Evolutionary conservation across 345 rosid genomes (phyloP), one percentile per base, ranked within the genome.

Genomic region (Populus simonii): DNA sequence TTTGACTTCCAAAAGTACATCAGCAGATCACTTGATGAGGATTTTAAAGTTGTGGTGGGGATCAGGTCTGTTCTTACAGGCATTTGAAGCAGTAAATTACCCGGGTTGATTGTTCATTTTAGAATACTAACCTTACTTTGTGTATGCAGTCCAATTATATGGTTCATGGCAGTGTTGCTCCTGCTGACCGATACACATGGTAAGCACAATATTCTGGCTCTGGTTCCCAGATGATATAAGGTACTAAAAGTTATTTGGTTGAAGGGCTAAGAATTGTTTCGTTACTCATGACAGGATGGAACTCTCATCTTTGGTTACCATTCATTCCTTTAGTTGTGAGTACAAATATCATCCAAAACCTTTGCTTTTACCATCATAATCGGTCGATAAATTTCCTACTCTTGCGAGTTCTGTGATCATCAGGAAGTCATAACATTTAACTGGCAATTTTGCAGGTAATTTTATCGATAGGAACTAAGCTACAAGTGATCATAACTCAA

Each of bases 1-100:
- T 96, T 96, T 15, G 88, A 96, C 83, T 96, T 96, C 74, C 93
- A 87, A 82, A 87, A 92, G 55, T 96, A 96, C 83, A 93, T 96
- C 66, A 80, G 82, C 61, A 89, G 93, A 87, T 93, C 99, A 76
- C 87, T 96, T 25, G 95, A 96, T 73, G 91, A 90, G 59, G 99
- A 96, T 83, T 93, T 96, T 81, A 86, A 86, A 81, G 95, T 87
- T 33, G 96, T 93, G 23, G 99, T 96, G 31, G 97, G 98, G 4
- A 93, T 96, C 80, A 92, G 87, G 98, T 94, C 63, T 53, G 80
- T 76, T 41, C 38, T 66, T 5, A 7, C 25, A n/a, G 23, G 8
- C 67, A 43, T 29, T 35, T 29, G 4, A 76, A 57, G 35, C 25
- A 59, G 31, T 59, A 6, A n/a, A 16, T 16, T 11, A 20, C 22